A percentile compares a stretch with the other conserved stretches of the same genome.
Evolutionary conservation across 1,284 basidiomycete genomes (phyloP).

Genomic region (Pseudozyma tsukubaensis): DNA sequence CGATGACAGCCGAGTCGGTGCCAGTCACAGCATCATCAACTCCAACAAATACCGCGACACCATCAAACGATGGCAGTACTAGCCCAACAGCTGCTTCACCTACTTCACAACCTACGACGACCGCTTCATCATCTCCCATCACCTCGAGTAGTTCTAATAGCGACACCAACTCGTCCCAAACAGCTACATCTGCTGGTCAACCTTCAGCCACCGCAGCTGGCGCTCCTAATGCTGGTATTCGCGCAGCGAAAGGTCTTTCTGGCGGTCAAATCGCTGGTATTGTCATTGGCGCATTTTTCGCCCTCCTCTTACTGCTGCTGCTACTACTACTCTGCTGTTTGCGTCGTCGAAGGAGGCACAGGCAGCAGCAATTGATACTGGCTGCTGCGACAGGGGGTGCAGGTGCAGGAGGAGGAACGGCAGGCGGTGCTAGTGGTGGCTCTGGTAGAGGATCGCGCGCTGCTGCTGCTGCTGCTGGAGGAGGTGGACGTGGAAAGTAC

Average conservation of each 20-base stretch:
- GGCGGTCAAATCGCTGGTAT: conserved; percentile 60
- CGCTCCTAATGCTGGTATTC: conserved; percentile 7
- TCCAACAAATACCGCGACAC: not conserved
- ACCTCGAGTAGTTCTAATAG: not conserved
- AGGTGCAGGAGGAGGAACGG: not conserved
- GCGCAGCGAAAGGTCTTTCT: conserved; percentile 21
- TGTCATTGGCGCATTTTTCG: conserved; percentile 48
- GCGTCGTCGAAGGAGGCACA: conserved; percentile 33
- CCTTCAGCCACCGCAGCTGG: conserved; percentile 30
- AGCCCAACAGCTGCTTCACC: too few species aligned
- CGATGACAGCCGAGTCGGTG: not conserved
- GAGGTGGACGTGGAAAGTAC: conserved; percentile 41
- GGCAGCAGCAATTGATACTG: conserved; percentile 12
- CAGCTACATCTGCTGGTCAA: not conserved
- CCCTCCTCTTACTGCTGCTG: conserved; percentile 45
- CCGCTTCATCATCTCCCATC: not conserved
- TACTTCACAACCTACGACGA: too few species aligned
- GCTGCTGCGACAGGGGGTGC: conserved; percentile 33
- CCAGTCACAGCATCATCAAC: not conserved
- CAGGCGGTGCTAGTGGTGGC: too few species aligned
- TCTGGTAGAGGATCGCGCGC: too few species aligned
- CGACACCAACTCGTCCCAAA: not conserved
- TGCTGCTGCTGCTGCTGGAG: conserved; percentile 28
- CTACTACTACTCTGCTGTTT: conserved; percentile 38
- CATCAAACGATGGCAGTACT: not conserved